phyloP scores from a whole-genome alignment of 2,329 filamentous ascomycete species.

The Cytospora schulzeri region DNA sequence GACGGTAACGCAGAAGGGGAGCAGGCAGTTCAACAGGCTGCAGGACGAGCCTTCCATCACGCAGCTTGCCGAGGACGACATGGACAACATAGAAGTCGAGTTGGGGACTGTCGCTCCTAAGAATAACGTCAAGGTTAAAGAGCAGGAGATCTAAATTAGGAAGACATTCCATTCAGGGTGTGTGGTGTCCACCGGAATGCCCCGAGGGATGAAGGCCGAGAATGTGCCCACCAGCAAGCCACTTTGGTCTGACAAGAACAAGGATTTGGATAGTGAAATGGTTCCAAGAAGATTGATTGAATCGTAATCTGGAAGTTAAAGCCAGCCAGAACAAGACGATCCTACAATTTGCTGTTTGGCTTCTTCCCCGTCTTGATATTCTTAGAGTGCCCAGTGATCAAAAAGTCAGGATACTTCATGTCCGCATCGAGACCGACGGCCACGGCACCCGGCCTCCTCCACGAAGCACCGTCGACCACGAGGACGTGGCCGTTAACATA shows the following conservation, averaged over 20 bases:
- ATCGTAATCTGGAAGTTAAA: background rate
- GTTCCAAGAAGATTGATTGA: background rate
- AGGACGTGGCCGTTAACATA: slow-evolving; percentile 84
- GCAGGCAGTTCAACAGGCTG: background rate
- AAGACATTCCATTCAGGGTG: too few relatives aligned
- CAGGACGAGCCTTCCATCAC: slow-evolving; percentile 7
- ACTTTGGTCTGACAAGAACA: background rate
- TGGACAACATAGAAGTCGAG: background rate
- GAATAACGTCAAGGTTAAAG: background rate
- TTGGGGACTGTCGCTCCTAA: slow-evolving; percentile 2
- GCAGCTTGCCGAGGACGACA: background rate
- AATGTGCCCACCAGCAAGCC: background rate
- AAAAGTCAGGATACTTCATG: slow-evolving; percentile 57
- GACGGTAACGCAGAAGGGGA: background rate
- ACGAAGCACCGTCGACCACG: slow-evolving; percentile 69
- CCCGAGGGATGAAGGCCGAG: too few relatives aligned
- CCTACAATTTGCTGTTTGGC: slow-evolving; percentile 33
- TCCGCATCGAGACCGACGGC: slow-evolving; percentile 49
- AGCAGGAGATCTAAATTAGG: background rate
- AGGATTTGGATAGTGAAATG: background rate
- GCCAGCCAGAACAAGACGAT: too few relatives aligned
- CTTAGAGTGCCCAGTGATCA: slow-evolving; percentile 44
- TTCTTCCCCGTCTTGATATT: slow-evolving; percentile 44
- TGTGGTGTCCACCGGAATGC: too few relatives aligned
- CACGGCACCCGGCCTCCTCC: slow-evolving; percentile 53